phyloP scores from a whole-genome alignment of 345 rosid species.

The Gossypium australe region DNA sequence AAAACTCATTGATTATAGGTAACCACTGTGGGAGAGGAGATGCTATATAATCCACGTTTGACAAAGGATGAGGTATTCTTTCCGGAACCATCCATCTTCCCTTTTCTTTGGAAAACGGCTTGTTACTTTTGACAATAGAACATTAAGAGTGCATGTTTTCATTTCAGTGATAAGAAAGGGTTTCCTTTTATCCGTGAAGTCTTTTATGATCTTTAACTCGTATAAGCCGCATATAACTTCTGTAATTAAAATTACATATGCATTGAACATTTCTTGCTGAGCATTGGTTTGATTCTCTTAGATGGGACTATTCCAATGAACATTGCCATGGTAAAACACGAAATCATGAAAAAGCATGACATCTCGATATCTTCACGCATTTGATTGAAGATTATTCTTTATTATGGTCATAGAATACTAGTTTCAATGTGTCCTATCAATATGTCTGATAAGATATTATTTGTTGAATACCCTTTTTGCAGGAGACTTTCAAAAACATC shows the following conservation, averaged over 20 bases:
- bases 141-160: neutral
- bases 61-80: slow-evolving; percentile 69
- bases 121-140: neutral
- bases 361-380: neutral
- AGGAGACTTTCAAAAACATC: slow-evolving; percentile 73
- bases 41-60: slow-evolving; percentile 64
- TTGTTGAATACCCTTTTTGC: slow-evolving; percentile 21
- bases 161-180: neutral
- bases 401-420: neutral
- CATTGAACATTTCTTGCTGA: neutral
- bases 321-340: too few species aligned
- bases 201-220: neutral
- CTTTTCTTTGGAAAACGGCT: neutral
- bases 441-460: neutral
- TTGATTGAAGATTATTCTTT: neutral
- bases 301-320: neutral
- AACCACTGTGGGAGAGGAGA: slow-evolving; percentile 92
- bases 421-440: neutral
- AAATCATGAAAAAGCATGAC: neutral
- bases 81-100: neutral
- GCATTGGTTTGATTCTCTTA: neutral
- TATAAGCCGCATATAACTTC: neutral
- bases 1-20: slow-evolving; percentile 42
- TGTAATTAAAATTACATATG: neutral
- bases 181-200: neutral